These are phyloP conservation scores for Malus domestica DNA, from an alignment of 306 rosid genomes.

Conservation along the genomic window ASM211411v1 NC_041801.1:16266001-16266500, in stretches of 20 bases:
- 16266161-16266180: constrained; percentile 76
- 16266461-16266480: constrained; percentile 20
- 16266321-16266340: neutral
- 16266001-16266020: constrained; percentile 70
- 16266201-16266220: constrained; percentile 88
- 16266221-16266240: constrained; percentile 38
- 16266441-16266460: constrained; percentile 41
- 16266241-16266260: constrained; percentile 68
- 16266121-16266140: neutral
- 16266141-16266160: constrained; percentile 23
- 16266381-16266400: constrained; percentile 77
- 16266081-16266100: neutral
- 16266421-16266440: constrained; percentile 64
- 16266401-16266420: constrained; percentile 92
- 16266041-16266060: neutral
- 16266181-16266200: constrained; percentile 94
- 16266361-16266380: constrained; percentile 13
- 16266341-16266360: neutral
- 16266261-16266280: constrained; percentile 77
- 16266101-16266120: constrained; percentile 4
- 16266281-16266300: neutral
- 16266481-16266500: too few relatives aligned
- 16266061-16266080: neutral
- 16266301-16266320: neutral
- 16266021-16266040: constrained; percentile 62